A percentile compares a stretch with the other conserved stretches of the same genome.
phyloP scores from a whole-genome alignment of 1,284 basidiomycete genomes.

The Fomitopsis pinicola region DNA sequence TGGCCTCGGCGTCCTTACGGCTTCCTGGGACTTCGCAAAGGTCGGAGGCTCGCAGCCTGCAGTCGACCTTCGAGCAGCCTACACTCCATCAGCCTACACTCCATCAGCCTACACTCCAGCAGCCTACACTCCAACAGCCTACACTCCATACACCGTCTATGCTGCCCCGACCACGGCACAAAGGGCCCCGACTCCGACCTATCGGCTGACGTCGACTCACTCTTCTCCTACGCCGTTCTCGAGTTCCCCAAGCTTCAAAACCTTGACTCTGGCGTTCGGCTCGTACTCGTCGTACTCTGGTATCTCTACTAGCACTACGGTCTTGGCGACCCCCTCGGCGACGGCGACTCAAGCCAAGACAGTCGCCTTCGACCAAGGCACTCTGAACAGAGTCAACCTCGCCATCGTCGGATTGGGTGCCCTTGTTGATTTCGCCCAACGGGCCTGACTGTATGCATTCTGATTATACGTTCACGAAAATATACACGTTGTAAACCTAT shows the following conservation, averaged over 20 bases:
- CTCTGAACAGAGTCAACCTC: conserved; percentile 18
- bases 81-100: conserved; percentile 1
- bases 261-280: conserved; percentile 1
- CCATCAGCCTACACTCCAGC: conserved; percentile 9
- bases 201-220: neutral
- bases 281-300: conserved; percentile 1
- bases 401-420: conserved; percentile 16
- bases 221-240: neutral
- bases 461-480: too few relatives aligned
- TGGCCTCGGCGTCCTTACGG: conserved; percentile 20
- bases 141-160: neutral
- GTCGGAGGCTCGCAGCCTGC: neutral
- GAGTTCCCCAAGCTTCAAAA: conserved; percentile 3
- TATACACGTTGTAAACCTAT: too few relatives aligned
- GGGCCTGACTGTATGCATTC: neutral
- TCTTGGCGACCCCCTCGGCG: conserved; percentile 3
- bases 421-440: conserved; percentile 8
- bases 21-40: conserved; percentile 16
- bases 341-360: conserved; percentile 6
- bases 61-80: conserved; percentile 3
- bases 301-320: neutral
- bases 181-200: neutral
- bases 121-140: conserved; percentile 9
- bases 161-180: neutral
- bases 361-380: conserved; percentile 15